Evolutionary conservation across 163 green algal genomes (phyloP), one percentile per base, ranked within the genome.

Genomic region (Chlorella variabilis): DNA sequence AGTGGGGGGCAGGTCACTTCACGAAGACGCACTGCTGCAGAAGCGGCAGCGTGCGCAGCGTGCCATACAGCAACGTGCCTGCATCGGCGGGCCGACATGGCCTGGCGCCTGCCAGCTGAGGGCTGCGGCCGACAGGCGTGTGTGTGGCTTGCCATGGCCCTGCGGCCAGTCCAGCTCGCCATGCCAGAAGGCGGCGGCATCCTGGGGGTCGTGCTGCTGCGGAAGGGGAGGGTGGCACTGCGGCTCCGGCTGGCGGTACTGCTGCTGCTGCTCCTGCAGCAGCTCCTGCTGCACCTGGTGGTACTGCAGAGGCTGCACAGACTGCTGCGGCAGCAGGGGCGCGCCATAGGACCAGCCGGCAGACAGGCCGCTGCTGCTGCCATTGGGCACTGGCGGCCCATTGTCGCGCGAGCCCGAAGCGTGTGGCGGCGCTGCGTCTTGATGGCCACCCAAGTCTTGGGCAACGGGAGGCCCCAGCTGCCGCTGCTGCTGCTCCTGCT

Each of bases 131-230:
- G 36, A 3, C 54, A 58, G 38, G 48, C 31, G 68, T 49, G 48
- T 33, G 9, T 6, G 51, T 6, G 36, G 27, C 17, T 34, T 2
- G 4, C 27, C 27, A 41, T n/a, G 17, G 27, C 36, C 73, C 36
- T 80, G 73, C 56, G 73, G 73, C 73, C 73, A 80, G 2, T 70
- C 38, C 54, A 80, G 54, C n/a, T 58, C 13, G 0, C 73, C 73
- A 0, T n/a, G n/a, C 73, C 73, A 80, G 27, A 69, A 69, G 36
- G 36, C 29, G 38, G n/a, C n/a, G 59, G 59, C 8, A 38, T 18
- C 7, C 59, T 67, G 59, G 4, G 38, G 59, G n/a, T 38, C 9
- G 20, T 62, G 51, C 51, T 62, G 45, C 45, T 54, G 45, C 45
- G n/a, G n/a, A n/a, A 23, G 51, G 51, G 51, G 51, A 62, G 51